Evolutionary conservation across 163 green algal genomes (phyloP), one percentile per base, ranked within the genome.

Genomic region (Trebouxia gelatinosa): DNA sequence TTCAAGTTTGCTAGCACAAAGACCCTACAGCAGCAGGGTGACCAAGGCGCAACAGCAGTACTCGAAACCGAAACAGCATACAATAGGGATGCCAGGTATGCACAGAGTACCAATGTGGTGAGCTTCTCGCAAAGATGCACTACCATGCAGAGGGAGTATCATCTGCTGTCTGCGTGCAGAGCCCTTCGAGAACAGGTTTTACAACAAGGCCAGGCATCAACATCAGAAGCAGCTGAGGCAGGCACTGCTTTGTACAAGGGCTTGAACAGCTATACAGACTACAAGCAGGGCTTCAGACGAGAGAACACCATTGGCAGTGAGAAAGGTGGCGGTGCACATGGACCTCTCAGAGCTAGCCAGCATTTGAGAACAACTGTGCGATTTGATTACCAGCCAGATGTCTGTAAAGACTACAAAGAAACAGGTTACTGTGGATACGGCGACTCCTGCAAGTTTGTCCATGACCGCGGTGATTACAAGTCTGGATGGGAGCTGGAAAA

Each of bases 371-470:
- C 89, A 64, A 95, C 93, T 1, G 90, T 97, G 9, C 85, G 92
- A 6, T 86, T 96, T 39, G 94, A 98, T 82, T 98, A 98, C 85
- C 92, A 98, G 83, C 95, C 95, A 19, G 96, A 99, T 87, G 87
- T 99, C 16, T 99, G 96, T 85, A 99, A 99, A 86, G 96, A 99
- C 85, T 99, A 99, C 91, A 99, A 99, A 86, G 92, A 98, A 87
- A 98, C 95, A 34, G 96, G 96, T 5, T 98, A 96, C 83, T 99
- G 96, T 84, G 95, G 93, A 9, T 99, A 97, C 76, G 96, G 96
- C 6, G 96, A 99, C 82, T 84, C 91, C 31, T 99, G 96, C 90
- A 99, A 99, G 86, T 99, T 99, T 84, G 83, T 99, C 84, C 96
- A 99, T 84, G 96, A 99, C 82, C 84, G 96, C 2, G 92, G 92